A percentile compares a stretch with the other conserved stretches of the same genome.
phyloP scores from a whole-genome alignment of 1,284 basidiomycete genomes.

The Pseudozyma thailandica region DNA sequence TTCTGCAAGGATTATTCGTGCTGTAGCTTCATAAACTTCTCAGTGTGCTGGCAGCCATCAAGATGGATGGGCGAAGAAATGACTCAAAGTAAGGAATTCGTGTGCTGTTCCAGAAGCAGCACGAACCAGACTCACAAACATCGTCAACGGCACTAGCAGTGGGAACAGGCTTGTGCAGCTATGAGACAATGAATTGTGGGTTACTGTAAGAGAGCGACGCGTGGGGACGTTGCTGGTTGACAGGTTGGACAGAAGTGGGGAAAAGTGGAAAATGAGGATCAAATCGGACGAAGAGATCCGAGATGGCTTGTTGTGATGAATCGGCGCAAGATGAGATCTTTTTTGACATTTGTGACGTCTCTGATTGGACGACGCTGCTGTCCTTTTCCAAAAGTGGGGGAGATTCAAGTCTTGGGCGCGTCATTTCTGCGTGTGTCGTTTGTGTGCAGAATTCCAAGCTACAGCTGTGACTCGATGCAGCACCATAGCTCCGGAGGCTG shows the following conservation, averaged over 20 bases:
- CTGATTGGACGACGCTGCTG: constrained; percentile 17
- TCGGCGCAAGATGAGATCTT: constrained; percentile 1
- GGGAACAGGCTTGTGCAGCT: neutral
- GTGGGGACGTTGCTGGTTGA: neutral
- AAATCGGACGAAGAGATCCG: constrained; percentile 40
- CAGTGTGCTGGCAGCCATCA: too few species aligned
- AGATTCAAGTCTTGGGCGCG: constrained; percentile 2
- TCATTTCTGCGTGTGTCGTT: constrained; percentile 1
- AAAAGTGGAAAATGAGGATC: neutral
- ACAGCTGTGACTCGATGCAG: constrained; percentile 8
- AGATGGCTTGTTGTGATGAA: too few species aligned
- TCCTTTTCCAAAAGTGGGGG: neutral
- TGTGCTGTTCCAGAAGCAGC: too few species aligned
- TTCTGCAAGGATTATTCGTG: too few species aligned
- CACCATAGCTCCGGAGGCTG: neutral
- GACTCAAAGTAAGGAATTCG: too few species aligned
- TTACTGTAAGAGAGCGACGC: neutral
- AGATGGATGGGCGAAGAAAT: too few species aligned
- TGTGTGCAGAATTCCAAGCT: neutral
- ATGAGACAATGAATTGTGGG: too few species aligned
- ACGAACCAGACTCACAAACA: too few species aligned
- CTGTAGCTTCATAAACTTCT: too few species aligned
- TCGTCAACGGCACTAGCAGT: too few species aligned
- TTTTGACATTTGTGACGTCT: constrained; percentile 17
- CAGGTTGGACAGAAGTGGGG: neutral